Conservation (phyloP, 306 rosid genomes). For the Ochetophila trinervis region DNA sequence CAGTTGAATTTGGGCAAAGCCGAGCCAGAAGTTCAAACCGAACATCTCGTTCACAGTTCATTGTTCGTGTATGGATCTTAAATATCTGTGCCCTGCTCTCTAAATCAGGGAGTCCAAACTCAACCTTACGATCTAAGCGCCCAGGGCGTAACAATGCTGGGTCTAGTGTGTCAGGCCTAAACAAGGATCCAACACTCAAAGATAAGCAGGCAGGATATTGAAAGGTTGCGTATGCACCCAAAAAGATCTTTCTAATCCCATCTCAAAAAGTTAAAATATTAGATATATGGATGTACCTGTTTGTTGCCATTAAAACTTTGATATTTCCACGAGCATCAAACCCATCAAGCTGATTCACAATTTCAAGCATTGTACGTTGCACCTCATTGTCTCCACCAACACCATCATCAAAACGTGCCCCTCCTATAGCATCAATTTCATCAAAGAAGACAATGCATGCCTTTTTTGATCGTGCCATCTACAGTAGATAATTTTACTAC, state of each 20-base stretch:
- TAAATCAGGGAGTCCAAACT: slow-evolving; percentile 97
- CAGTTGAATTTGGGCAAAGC: slow-evolving; percentile 97
- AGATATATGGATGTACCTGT: slow-evolving; percentile 54
- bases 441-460: slow-evolving; percentile 96
- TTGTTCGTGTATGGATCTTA: slow-evolving; percentile 94
- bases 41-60: slow-evolving; percentile 95
- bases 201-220: background rate
- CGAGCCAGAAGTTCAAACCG: slow-evolving; percentile 93
- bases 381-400: slow-evolving; percentile 98
- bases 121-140: slow-evolving; percentile 94
- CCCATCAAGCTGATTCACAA: slow-evolving; percentile 97
- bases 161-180: slow-evolving; percentile 95
- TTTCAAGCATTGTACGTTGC: slow-evolving; percentile 97
- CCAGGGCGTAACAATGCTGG: slow-evolving; percentile 97
- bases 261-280: background rate
- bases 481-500: slow-evolving; percentile 18
- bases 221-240: background rate
- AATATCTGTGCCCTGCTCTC: slow-evolving; percentile 97
- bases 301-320: slow-evolving; percentile 97
- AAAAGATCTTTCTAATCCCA: too few species aligned
- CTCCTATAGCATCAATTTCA: slow-evolving; percentile 99
- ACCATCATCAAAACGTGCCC: slow-evolving; percentile 97
- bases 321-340: slow-evolving; percentile 98
- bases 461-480: slow-evolving; percentile 99
- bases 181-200: background rate